phyloP scores from a whole-genome alignment of 2,329 filamentous ascomycete genomes.

The Pyricularia pennisetigena region DNA sequence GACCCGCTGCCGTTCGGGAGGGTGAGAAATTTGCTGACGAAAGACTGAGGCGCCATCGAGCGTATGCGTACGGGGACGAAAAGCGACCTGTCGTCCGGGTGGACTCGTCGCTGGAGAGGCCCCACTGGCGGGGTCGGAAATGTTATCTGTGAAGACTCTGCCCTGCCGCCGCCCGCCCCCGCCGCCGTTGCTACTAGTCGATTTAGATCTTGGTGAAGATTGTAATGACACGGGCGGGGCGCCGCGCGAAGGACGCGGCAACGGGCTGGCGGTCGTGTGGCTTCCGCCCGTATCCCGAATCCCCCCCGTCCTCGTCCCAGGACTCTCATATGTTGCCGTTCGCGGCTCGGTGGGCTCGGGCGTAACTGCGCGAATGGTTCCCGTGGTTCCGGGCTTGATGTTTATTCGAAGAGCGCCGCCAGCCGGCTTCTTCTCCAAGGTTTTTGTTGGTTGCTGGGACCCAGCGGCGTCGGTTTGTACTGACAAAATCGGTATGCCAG shows the following conservation, averaged over 20 bases:
- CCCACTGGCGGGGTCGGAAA: conserved; percentile 35
- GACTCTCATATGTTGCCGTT: conserved; percentile 21
- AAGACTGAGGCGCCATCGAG: conserved; percentile 39
- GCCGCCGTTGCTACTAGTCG: conserved; percentile 10
- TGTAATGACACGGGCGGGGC: conserved; percentile 29
- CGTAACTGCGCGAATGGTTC: conserved; percentile 48
- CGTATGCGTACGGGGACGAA: conserved; percentile 46
- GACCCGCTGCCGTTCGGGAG: conserved; percentile 44
- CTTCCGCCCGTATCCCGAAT: neutral
- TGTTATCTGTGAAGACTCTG: conserved; percentile 49
- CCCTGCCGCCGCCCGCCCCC: conserved; percentile 37
- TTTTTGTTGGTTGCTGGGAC: neutral
- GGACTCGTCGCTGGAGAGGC: conserved; percentile 26
- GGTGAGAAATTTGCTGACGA: conserved; percentile 22
- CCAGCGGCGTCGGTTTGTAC: conserved; percentile 17
- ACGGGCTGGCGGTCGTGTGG: neutral
- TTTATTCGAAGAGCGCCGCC: conserved; percentile 15
- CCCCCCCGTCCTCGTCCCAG: conserved; percentile 13
- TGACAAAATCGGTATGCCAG: conserved; percentile 15
- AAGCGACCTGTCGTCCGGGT: conserved; percentile 24
- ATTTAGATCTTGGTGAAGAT: conserved; percentile 36
- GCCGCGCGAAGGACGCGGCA: conserved; percentile 17
- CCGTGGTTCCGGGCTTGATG: conserved; percentile 15
- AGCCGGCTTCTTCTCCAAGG: conserved; percentile 13
- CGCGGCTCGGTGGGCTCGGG: conserved; percentile 37